phyloP scores from a whole-genome alignment of 768 basidiomycete genomes.

The Termitomyces sp. region DNA sequence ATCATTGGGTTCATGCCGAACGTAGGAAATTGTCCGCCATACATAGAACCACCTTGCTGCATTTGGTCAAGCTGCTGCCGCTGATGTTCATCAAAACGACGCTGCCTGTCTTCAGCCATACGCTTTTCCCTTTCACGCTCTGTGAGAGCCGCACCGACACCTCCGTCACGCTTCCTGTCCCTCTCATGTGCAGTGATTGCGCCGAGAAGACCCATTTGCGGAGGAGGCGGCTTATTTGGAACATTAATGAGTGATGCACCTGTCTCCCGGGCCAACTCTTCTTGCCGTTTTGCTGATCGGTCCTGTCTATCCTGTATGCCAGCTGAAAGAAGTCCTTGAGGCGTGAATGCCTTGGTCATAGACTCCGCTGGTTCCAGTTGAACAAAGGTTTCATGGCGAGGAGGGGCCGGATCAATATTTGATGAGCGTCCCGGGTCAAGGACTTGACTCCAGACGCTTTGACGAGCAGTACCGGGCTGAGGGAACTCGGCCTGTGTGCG shows the following conservation, averaged over 20 bases:
- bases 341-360: slow-evolving; percentile 92
- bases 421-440: slow-evolving; percentile 62
- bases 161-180: slow-evolving; percentile 91
- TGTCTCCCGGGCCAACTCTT: slow-evolving; percentile 87
- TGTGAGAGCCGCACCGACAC: slow-evolving; percentile 90
- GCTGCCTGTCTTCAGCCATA: slow-evolving; percentile 86
- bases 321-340: slow-evolving; percentile 90
- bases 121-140: slow-evolving; percentile 94
- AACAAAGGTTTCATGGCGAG: slow-evolving; percentile 57
- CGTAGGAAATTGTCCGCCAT: slow-evolving; percentile 44
- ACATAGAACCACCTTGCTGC: slow-evolving; percentile 74
- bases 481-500: slow-evolving; percentile 55
- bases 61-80: slow-evolving; percentile 88
- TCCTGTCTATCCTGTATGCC: slow-evolving; percentile 96
- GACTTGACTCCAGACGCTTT: slow-evolving; percentile 85
- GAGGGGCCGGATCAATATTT: slow-evolving; percentile 26
- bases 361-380: slow-evolving; percentile 70
- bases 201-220: slow-evolving; percentile 92
- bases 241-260: slow-evolving; percentile 94
- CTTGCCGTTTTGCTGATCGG: slow-evolving; percentile 91
- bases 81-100: slow-evolving; percentile 89
- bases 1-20: slow-evolving; percentile 78
- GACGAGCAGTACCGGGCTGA: slow-evolving; percentile 50
- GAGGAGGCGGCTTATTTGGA: slow-evolving; percentile 91
- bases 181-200: slow-evolving; percentile 95